Evolutionary conservation across 78 protist genomes (phyloP), one percentile per base, ranked within the genome.

Genomic region (Dictyostelium capitatum): DNA sequence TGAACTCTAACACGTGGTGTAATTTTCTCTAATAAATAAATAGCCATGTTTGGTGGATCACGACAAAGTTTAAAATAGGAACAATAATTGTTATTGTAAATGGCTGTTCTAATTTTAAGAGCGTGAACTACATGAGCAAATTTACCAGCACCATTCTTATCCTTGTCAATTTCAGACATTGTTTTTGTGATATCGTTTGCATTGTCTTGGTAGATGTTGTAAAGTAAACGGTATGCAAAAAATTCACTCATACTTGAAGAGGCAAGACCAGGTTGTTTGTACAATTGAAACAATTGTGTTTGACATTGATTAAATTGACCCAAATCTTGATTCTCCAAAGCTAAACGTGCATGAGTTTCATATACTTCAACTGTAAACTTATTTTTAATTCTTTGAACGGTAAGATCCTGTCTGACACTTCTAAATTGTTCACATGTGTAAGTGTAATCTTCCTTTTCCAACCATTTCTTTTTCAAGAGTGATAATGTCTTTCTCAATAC

Each of bases 251-350:
- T 28, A n/a, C 70, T 73, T 1, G 89, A 77, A 10, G 79, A 41
- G 23, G 48, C 30, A 0, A 70, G 82, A n/a, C 64, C 83, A 17
- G 48, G 59, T 32, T 67, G 75, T 46, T 72, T 23, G n/a, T 97
- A 78, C 11, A 97, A 74, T 17, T 78, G 81, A 32, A 75, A 43
- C n/a, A 97, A 77, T 74, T 96, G 96, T 25, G 97, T 95, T 69
- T 97, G 98, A 80, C 98, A 97, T 77, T 95, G 96, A 80, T 97
- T 97, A 48, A 94, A 97, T 82, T 97, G 97, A 8, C 91, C 92
- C 32, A 96, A 56, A 53, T 97, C 98, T 5, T 70, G 79, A 80
- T 89, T 67, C 30, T 96, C 92, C 43, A 97, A 57, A 30, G 96
- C 96, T 6, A 97, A 17, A 15, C 98, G 32, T 6, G 98, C 98